phyloP scores from a whole-genome alignment of 768 basidiomycete species.

The Arthromyces matolae region DNA sequence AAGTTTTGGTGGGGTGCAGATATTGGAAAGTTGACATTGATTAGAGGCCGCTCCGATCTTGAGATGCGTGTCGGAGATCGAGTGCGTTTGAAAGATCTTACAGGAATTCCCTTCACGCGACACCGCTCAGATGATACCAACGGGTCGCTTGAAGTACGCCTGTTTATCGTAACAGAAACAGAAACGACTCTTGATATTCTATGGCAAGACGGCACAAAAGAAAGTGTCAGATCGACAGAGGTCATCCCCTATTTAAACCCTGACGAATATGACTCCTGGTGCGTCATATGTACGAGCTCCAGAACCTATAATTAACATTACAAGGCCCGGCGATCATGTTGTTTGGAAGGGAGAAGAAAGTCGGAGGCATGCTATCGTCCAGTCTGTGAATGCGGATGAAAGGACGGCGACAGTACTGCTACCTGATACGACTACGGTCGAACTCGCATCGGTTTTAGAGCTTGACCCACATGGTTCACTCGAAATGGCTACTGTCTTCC shows the following conservation, averaged over 20 bases:
- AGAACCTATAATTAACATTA: constrained; percentile 5
- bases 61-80: constrained; percentile 75
- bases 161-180: constrained; percentile 66
- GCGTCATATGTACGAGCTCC: constrained; percentile 22
- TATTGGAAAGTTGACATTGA: constrained; percentile 57
- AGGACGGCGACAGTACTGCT: constrained; percentile 68
- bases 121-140: constrained; percentile 51
- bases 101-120: constrained; percentile 49
- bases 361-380: constrained; percentile 67
- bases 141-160: constrained; percentile 48
- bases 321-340: constrained; percentile 89
- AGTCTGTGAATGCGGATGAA: constrained; percentile 67
- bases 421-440: constrained; percentile 47
- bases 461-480: constrained; percentile 79
- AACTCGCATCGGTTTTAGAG: constrained; percentile 80
- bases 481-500: constrained; percentile 41
- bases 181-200: constrained; percentile 66
- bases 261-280: constrained; percentile 93
- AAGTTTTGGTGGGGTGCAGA: constrained; percentile 73
- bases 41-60: constrained; percentile 56
- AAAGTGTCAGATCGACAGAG: constrained; percentile 56
- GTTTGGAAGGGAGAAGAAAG: constrained; percentile 76
- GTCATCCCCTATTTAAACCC: constrained; percentile 82
- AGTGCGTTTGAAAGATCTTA: constrained; percentile 52
- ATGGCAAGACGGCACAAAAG: constrained; percentile 84